Evolutionary conservation across 371 early-diverging fungal genomes (phyloP).

Genomic region (Dichotomocladium elegans): DNA sequence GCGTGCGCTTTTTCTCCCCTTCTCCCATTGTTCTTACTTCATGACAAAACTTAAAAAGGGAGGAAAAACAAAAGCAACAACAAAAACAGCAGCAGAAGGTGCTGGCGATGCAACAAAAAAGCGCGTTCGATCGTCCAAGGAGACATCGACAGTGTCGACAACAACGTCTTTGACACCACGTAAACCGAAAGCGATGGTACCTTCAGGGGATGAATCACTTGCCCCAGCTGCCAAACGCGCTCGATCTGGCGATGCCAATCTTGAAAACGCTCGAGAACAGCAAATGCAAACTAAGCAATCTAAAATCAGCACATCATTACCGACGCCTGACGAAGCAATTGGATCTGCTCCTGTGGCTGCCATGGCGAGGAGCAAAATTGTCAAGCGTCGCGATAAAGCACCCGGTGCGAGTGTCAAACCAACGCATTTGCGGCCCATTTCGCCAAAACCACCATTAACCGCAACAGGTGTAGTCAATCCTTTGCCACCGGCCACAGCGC

Average conservation of each 20-base stretch:
- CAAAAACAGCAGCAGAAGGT: not conserved
- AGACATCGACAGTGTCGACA: not conserved
- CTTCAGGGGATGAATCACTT: not conserved
- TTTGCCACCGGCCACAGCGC: not conserved
- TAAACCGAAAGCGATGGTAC: not conserved
- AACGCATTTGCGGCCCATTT: not conserved
- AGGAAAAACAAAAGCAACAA: not conserved
- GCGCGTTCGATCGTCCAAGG: not conserved
- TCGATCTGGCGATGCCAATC: too few species aligned
- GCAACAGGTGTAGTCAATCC: too few species aligned
- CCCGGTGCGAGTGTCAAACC: not conserved
- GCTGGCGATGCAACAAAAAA: not conserved
- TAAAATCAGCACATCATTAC: not conserved
- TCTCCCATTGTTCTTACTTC: too few species aligned
- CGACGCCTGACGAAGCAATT: too few species aligned
- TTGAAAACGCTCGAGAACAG: too few species aligned
- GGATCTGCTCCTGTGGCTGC: not conserved
- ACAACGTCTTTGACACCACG: not conserved
- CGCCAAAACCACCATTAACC: not conserved
- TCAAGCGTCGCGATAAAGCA: not conserved
- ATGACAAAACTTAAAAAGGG: not conserved
- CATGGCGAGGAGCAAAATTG: not conserved
- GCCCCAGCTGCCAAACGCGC: too few species aligned
- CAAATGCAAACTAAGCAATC: not conserved
- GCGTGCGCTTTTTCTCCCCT: too few species aligned